Conservation (phyloP, 177 flowering plant genomes). For the Vitis hybrid region DNA sequence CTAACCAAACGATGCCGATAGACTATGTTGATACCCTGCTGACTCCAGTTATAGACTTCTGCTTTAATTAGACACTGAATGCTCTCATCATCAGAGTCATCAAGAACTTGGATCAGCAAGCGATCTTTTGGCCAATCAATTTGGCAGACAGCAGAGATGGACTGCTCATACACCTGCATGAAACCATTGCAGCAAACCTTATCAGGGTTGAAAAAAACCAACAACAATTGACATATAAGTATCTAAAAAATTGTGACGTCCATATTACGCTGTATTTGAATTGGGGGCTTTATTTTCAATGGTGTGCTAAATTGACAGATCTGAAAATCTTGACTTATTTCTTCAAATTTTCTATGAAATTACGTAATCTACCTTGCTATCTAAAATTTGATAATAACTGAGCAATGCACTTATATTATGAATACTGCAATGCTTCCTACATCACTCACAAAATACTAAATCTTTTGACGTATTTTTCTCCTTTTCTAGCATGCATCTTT, state of each 20-base stretch:
- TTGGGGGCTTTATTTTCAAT: background rate
- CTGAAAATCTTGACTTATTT: background rate
- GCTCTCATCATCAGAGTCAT: slow-evolving; percentile 66
- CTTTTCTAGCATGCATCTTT: background rate
- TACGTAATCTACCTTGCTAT: background rate
- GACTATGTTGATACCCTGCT: slow-evolving; percentile 54
- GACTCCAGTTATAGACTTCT: slow-evolving; percentile 63
- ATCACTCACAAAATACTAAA: too few relatives aligned
- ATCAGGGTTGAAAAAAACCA: slow-evolving; percentile 7
- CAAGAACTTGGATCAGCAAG: slow-evolving; percentile 67
- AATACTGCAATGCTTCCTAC: too few relatives aligned
- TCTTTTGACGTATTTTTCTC: background rate
- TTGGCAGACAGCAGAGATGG: slow-evolving; percentile 71
- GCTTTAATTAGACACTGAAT: slow-evolving; percentile 51
- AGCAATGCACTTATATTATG: background rate
- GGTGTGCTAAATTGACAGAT: slow-evolving; percentile 1
- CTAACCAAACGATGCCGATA: slow-evolving; percentile 66
- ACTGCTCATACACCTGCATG: slow-evolving; percentile 71
- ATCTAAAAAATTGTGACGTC: slow-evolving; percentile 2
- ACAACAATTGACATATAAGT: background rate
- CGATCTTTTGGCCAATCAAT: slow-evolving; percentile 70
- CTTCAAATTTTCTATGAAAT: background rate
- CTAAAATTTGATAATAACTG: background rate
- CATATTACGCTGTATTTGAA: too few relatives aligned
- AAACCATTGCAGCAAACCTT: slow-evolving; percentile 8